These are phyloP conservation scores for Pichia heedii DNA, from an alignment of 805 yeast genomes.

Conservation along the genomic window DNA sequence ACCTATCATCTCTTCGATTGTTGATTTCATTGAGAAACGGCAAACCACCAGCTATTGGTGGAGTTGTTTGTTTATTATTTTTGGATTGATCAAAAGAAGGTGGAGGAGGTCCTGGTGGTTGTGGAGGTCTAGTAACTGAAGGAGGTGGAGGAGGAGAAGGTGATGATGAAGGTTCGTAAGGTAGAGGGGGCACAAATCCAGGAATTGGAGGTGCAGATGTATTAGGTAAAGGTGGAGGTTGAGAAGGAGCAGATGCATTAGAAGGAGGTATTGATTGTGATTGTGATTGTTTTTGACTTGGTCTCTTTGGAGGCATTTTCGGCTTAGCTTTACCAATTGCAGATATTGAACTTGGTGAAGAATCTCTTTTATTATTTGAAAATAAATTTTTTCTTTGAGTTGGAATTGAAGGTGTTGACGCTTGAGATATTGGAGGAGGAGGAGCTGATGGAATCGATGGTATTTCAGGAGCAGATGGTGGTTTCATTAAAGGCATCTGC, in stretches of 20 bases:
- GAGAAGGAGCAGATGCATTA: not conserved
- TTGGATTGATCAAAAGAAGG: constrained; percentile 9
- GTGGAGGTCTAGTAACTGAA: constrained; percentile 16
- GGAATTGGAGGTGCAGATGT: constrained; percentile 13
- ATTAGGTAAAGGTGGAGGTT: constrained; percentile 15
- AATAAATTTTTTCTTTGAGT: not conserved
- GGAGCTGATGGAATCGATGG: not conserved
- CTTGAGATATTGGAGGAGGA: constrained; percentile 3
- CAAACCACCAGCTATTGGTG: constrained; percentile 29
- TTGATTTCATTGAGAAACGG: constrained; percentile 50
- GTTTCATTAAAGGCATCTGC: not conserved
- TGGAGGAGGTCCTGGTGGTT: constrained; percentile 12
- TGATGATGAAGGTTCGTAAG: not conserved
- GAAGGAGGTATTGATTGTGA: not conserved
- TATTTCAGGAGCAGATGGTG: not conserved
- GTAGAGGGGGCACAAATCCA: constrained; percentile 5
- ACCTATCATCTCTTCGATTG: constrained; percentile 37
- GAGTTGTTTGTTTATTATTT: not conserved
- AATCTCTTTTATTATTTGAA: too few species aligned
- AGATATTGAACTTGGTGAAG: constrained; percentile 3
- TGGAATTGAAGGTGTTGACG: not conserved
- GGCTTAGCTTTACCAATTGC: constrained; percentile 13
- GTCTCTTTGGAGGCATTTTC: constrained; percentile 15
- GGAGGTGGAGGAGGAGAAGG: constrained; percentile 11
- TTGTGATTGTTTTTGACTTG: constrained; percentile 3